These are phyloP conservation scores for Orbilia blumenaviensis DNA, from an alignment of 2,329 filamentous ascomycete species.

Conservation along the genomic window DNA sequence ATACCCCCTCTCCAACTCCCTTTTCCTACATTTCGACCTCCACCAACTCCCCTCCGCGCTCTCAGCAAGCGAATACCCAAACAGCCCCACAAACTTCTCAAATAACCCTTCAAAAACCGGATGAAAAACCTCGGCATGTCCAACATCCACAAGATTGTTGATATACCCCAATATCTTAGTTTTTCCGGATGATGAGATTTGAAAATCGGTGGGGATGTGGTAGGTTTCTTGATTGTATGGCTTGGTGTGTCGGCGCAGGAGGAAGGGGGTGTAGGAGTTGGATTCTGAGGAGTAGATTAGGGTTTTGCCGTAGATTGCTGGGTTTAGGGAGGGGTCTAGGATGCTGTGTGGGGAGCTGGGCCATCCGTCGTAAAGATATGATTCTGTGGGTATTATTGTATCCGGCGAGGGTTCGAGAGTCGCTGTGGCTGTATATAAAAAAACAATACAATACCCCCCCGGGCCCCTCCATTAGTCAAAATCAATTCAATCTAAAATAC, in stretches of 20 bases:
- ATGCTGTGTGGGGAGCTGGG: neutral
- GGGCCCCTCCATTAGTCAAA: neutral
- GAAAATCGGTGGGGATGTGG: neutral
- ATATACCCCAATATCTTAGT: neutral
- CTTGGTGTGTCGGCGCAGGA: neutral
- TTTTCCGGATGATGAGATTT: neutral
- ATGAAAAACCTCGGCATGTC: neutral
- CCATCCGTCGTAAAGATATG: too few relatives aligned
- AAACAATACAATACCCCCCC: too few relatives aligned
- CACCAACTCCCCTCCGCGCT: neutral
- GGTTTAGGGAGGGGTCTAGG: neutral
- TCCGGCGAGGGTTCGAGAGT: too few relatives aligned
- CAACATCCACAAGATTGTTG: neutral
- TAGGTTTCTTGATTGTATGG: neutral
- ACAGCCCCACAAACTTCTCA: neutral
- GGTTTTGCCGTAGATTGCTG: neutral
- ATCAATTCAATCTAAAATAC: too few relatives aligned
- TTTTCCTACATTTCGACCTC: neutral
- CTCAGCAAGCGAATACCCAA: neutral
- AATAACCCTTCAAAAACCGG: neutral
- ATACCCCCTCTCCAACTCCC: neutral
- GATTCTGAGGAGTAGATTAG: neutral
- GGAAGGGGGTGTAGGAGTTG: too few relatives aligned
- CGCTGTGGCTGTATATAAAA: too few relatives aligned
- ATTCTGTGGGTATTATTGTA: too few relatives aligned